phyloP scores from a whole-genome alignment of 306 rosid genomes.

The Gillenia trifoliata region DNA sequence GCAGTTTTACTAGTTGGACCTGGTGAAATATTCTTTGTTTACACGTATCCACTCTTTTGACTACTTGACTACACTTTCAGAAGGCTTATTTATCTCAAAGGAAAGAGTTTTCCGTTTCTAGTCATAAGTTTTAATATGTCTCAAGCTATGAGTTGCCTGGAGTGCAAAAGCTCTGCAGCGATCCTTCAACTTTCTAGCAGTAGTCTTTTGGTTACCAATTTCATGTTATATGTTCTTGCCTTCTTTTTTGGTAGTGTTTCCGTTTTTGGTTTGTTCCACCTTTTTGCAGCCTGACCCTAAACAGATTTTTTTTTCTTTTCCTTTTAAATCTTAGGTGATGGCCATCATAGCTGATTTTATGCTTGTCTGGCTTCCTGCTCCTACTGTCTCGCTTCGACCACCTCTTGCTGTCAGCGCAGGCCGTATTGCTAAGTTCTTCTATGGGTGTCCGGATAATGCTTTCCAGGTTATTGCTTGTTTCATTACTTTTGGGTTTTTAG shows the following conservation, averaged over 20 bases:
- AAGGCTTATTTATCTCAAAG: background rate
- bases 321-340: slow-evolving; percentile 30
- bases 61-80: background rate
- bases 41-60: background rate
- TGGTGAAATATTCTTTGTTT: background rate
- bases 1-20: background rate
- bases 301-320: background rate
- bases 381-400: slow-evolving; percentile 74
- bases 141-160: background rate
- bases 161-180: background rate
- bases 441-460: slow-evolving; percentile 93
- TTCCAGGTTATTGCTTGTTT: slow-evolving; percentile 56
- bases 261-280: background rate
- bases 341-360: slow-evolving; percentile 52
- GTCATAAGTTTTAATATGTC: background rate
- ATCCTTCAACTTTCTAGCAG: background rate
- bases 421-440: slow-evolving; percentile 71
- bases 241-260: background rate
- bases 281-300: background rate
- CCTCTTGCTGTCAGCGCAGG: slow-evolving; percentile 72
- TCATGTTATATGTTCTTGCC: background rate
- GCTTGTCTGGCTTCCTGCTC: slow-evolving; percentile 73
- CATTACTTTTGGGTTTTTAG: background rate
- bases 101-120: background rate
- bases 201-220: background rate